phyloP scores from a whole-genome alignment of 441 rosid species.

The Arabidopsis lyrata region DNA sequence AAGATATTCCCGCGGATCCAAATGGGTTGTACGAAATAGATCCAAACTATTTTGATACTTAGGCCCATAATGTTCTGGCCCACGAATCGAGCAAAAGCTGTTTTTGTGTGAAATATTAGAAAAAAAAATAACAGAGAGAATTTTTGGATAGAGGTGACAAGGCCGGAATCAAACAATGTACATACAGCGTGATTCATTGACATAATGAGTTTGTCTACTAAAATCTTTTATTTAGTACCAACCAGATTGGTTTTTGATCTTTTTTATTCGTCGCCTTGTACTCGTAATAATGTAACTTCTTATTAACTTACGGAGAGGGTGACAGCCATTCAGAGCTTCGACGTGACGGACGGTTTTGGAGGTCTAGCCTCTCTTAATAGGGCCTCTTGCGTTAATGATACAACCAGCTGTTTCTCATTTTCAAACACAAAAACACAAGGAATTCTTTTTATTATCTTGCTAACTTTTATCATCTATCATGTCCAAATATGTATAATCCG shows the following conservation, averaged over 20 bases:
- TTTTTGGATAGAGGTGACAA: not conserved
- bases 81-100: not conserved
- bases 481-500: not conserved
- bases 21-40: no score
- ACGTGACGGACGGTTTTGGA: slow-evolving; percentile 47
- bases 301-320: not conserved
- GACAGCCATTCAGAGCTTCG: slow-evolving; percentile 67
- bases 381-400: slow-evolving; percentile 81
- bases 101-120: not conserved
- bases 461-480: slow-evolving; percentile 5
- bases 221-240: no score
- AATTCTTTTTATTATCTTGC: not conserved
- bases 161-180: not conserved
- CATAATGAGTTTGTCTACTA: not conserved
- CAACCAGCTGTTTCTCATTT: slow-evolving; percentile 67
- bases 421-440: not conserved
- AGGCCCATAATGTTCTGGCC: not conserved
- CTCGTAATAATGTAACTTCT: not conserved
- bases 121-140: no score
- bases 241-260: no score
- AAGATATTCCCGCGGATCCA: no score
- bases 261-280: no score
- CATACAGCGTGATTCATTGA: not conserved
- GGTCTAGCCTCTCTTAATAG: slow-evolving; percentile 60
- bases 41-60: not conserved